Evolutionary conservation across 2,329 filamentous ascomycete genomes (phyloP).

Genomic region (Diaporthe vaccinii): DNA sequence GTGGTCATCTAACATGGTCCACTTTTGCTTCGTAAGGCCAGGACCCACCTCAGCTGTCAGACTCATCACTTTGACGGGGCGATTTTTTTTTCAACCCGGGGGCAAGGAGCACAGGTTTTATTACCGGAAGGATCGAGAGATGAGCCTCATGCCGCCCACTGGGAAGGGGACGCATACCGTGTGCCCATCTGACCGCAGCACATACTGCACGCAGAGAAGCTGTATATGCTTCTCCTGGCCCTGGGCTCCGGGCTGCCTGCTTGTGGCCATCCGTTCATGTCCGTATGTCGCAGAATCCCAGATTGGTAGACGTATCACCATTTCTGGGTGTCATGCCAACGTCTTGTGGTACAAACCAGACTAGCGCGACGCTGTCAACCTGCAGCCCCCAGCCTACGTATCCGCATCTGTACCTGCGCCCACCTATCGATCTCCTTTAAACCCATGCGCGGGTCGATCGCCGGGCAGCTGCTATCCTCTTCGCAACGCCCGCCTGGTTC

Average conservation of each 20-base stretch:
- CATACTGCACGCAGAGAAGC: neutral
- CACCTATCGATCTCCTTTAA: conserved; percentile 30
- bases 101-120: conserved; percentile 15
- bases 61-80: conserved; percentile 30
- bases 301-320: conserved; percentile 19
- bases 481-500: conserved; percentile 19
- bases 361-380: conserved; percentile 38
- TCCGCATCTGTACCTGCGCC: conserved; percentile 32
- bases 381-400: conserved; percentile 39
- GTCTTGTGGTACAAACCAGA: conserved; percentile 30
- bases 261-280: conserved; percentile 17
- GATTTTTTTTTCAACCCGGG: conserved; percentile 13
- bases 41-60: conserved; percentile 37
- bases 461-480: conserved; percentile 23
- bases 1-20: conserved; percentile 29
- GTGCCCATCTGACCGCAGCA: neutral
- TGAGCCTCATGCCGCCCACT: conserved; percentile 25
- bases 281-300: conserved; percentile 19
- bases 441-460: conserved; percentile 28
- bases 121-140: conserved; percentile 26
- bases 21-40: conserved; percentile 35
- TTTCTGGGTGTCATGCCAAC: conserved; percentile 34
- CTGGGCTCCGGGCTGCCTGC: conserved; percentile 3
- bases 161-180: conserved; percentile 20
- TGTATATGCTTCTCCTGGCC: neutral